Base-by-base conservation (phyloP, 805 yeast species). In the Candida pini region DNA sequence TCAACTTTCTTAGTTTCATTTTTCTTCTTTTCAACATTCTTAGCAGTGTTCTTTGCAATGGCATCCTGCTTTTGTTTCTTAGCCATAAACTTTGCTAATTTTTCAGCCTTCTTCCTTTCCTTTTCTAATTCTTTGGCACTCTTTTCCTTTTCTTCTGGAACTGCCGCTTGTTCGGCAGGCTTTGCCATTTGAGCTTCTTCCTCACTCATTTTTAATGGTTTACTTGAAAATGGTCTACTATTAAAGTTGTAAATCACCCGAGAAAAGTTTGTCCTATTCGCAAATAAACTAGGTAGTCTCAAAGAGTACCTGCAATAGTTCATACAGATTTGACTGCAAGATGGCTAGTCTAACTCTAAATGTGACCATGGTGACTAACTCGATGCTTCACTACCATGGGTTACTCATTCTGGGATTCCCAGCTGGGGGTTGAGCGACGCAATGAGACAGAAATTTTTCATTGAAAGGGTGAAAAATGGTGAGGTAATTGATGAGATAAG, bases 51-150 rank as follows among this genome's bases (percentile, higher is more conserved):
- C 40, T 67, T 69, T 35, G 71, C 70, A 41, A 73, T 71, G 39
- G 69, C 73, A 36, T 78, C 78, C 58, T 84, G 76, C 62, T 88
- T 82, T 58, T 84, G 64, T 64, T 83, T 73, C 52, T 81, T 78
- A 39, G 97, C 95, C 51, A 80, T 73, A 63, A 89, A 86, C 35
- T 69, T 68, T 19, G 76, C 69, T 38, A 73, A 71, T 27, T 63
- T 62, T 48, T 74, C 77, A 10, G 83, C 80, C 45, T 75, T 70
- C 26, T 64, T 69, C 44, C 81, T 71, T 52, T 79, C 76, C 30
- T 68, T 63, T 49, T 87, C 95, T 33, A 89, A 60, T 46, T 84
- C 86, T 82, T 76, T 64, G 73, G 77, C 56, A 76, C 75, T 50
- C 88, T 73, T 57, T 27, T 35, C 50, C 25, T 48, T 56, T 16